Evolutionary conservation across 2,329 filamentous ascomycete genomes (phyloP), one percentile per base, ranked within the genome.

Genomic region (Shiraia sp.): DNA sequence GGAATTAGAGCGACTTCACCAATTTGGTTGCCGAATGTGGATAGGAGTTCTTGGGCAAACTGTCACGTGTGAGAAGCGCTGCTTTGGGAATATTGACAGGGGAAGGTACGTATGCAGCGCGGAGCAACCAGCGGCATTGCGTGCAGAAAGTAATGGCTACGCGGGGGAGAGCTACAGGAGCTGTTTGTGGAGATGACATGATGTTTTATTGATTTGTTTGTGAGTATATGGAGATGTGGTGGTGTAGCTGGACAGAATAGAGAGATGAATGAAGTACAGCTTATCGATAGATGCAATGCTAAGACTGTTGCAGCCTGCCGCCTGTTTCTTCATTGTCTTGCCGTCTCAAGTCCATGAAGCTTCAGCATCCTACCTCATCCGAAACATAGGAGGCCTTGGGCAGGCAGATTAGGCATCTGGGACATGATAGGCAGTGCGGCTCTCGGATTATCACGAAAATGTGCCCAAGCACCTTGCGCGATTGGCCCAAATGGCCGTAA

Each of bases 41-140:
- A 95, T 26, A 99, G 83, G 31, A 99, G 83, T 71, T 97, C 93
- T 77, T 97, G 93, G 34, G 86, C 92, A 69, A 87, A 96, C 88
- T 96, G 55, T 25, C 12, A 9, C 39, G 27, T 33, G 30, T 25
- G 7, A 15, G 10, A 31, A 33, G 32, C 28, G 39, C 28, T 26
- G 14, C n/a, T 17, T 17, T 13, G 26, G 29, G 13, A n/a, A 8
- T 28, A 10, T 12, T 14, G 17, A n/a, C 28, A 10, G 6, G n/a
- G 8, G 24, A n/a, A n/a, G n/a, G 56, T 80, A 92, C 89, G 70
- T 93, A 95, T 55, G 89, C 88, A 25, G 90, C 89, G 46, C 90
- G 76, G 9, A 95, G 74, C 81, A 93, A 88, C 90, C 90, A 95
- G 73, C 88, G 88, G 72, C 90, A 96, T 72, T 96, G 90, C 0